Evolutionary conservation across 495 filamentous ascomycete species (phyloP), one percentile per base, ranked within the genome.

Genomic region (Hypoxylon trugodes): DNA sequence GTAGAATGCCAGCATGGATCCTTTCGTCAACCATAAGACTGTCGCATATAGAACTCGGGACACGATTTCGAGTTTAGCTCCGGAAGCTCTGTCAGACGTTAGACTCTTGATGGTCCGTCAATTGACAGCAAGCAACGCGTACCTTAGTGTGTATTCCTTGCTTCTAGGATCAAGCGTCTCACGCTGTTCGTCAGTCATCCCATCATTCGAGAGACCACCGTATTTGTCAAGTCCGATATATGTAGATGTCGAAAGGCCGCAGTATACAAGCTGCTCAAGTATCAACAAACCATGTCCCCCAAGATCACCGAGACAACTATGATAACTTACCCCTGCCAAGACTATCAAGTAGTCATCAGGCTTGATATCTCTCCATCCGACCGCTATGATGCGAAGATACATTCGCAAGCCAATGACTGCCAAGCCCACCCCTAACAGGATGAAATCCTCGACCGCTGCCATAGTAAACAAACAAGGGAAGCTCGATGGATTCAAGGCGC

Each of bases 261-360:
- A 48, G 15, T 47, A 55, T 75, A 70, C 62, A 74, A 48, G 1
- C 32, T 33, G 8, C 7, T 4, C 0, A 6, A 15, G 6, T 13
- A 24, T 55, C 18, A 55, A 22, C 24, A 2, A 37, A 28, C 18
- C 3, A 22, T 18, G 3, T 18, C 13, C 1, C 4, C 12, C 26
- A 36, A 1, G n/a, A 4, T 3, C 0, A 3, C 19, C 8, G 9
- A 4, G 1, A 8, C 3, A 16, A 2, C n/a, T n/a, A n/a, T n/a
- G n/a, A n/a, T n/a, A 10, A 71, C 79, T 71, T 68, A 85, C 85
- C 40, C 77, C 78, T 2, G 82, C 83, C 18, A 85, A 6, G 13
- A 83, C 47, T 82, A 88, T 88, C 7, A 88, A 46, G 66, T 84
- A 86, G 61, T 88, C 85, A 68, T 88, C 85, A 1, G 74, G 64